These are phyloP conservation scores for Penicillium aurantiogriseum DNA, from an alignment of 2,329 filamentous ascomycete genomes.

Conservation along the genomic window DNA sequence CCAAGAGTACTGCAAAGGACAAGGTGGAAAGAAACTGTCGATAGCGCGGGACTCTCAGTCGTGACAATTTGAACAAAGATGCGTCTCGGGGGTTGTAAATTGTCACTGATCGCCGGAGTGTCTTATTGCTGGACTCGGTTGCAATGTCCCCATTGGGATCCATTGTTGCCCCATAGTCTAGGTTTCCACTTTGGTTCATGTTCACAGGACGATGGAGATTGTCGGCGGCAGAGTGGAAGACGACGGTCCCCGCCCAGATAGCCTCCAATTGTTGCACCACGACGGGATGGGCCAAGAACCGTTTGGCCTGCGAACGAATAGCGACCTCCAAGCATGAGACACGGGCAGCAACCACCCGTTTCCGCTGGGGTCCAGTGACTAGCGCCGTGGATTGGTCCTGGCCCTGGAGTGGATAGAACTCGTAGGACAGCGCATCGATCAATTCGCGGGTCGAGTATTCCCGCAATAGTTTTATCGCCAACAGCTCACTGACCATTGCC, in stretches of 20 bases:
- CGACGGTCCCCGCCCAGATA: conserved; percentile 94
- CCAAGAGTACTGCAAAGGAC: conserved; percentile 80
- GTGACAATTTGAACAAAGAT: conserved; percentile 85
- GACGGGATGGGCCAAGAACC: conserved; percentile 85
- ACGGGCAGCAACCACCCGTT: conserved; percentile 62
- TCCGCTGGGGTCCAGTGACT: conserved; percentile 40
- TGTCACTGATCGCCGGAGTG: conserved; percentile 68
- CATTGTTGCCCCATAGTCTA: conserved; percentile 28
- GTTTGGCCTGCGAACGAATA: conserved; percentile 87
- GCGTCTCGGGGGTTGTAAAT: conserved; percentile 89
- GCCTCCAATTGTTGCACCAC: conserved; percentile 94
- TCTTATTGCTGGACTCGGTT: conserved; percentile 13
- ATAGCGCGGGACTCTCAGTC: conserved; percentile 86
- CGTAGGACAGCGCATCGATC: conserved; percentile 91
- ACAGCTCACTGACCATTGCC: conserved; percentile 82
- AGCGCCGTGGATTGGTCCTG: conserved; percentile 52
- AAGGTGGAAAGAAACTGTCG: conserved; percentile 85
- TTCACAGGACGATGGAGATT: conserved; percentile 68
- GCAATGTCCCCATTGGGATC: conserved; percentile 25
- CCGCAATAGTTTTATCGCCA: conserved; percentile 84
- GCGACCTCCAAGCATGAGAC: conserved; percentile 91
- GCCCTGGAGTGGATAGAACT: conserved; percentile 89
- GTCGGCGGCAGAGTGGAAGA: conserved; percentile 87
- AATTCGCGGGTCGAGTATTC: conserved; percentile 87
- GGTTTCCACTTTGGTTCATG: conserved; percentile 24